Evolutionary conservation across 257 asterid genomes (phyloP).

Genomic region (Cordia subcordata): DNA sequence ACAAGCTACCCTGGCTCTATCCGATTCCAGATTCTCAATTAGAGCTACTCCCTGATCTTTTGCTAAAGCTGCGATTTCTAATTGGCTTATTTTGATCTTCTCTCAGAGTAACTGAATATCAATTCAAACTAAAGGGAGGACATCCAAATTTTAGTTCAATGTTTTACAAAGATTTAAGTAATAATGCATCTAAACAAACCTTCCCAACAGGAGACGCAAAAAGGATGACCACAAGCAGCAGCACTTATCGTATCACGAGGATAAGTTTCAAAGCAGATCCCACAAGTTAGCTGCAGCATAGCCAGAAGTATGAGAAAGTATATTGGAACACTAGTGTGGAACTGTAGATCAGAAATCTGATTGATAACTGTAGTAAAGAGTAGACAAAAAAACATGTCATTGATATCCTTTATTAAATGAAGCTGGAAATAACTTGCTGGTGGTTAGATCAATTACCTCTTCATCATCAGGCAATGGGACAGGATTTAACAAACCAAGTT

Average conservation of each 20-base stretch:
- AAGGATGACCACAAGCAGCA: slow-evolving; percentile 90
- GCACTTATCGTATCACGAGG: slow-evolving; percentile 51
- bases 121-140: too few species aligned
- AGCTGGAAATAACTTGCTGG: slow-evolving; percentile 5
- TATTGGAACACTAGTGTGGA: background rate
- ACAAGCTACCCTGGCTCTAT: too few species aligned
- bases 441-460: slow-evolving; percentile 52
- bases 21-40: too few species aligned
- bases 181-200: slow-evolving; percentile 32
- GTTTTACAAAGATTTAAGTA: background rate
- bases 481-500: slow-evolving; percentile 65
- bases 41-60: too few species aligned
- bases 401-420: background rate
- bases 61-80: too few species aligned
- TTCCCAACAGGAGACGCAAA: slow-evolving; percentile 79
- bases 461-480: slow-evolving; percentile 20
- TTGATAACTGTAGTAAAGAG: too few species aligned
- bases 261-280: slow-evolving; percentile 83
- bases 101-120: too few species aligned
- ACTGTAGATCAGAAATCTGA: background rate
- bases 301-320: background rate
- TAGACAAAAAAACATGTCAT: background rate
- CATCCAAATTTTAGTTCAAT: background rate
- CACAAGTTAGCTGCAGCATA: slow-evolving; percentile 78
- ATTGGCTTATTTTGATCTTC: too few species aligned